Percentiles rank a stretch among this genome's conserved stretches.
phyloP scores from a whole-genome alignment of 2,329 filamentous ascomycete species.

The Capronia epimyces region DNA sequence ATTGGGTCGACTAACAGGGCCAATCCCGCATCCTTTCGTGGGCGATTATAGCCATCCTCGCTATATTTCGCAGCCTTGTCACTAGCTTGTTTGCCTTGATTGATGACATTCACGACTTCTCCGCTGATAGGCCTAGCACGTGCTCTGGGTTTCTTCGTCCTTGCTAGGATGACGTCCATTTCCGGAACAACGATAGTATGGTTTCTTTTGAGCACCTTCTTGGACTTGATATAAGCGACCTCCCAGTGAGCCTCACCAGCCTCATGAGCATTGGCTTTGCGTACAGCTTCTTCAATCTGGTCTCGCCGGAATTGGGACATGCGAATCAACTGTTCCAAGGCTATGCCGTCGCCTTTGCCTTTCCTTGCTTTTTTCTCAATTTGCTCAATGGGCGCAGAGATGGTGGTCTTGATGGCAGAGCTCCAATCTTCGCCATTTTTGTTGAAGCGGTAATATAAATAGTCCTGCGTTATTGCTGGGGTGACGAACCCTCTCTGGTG shows the following conservation, averaged over 20 bases:
- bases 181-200: slow-evolving; percentile 17
- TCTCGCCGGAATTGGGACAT: slow-evolving; percentile 18
- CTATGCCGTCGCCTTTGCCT: slow-evolving; percentile 13
- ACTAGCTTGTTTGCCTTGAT: neutral
- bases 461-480: slow-evolving; percentile 14
- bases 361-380: slow-evolving; percentile 21
- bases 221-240: slow-evolving; percentile 22
- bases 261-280: slow-evolving; percentile 16
- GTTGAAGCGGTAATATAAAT: slow-evolving; percentile 19
- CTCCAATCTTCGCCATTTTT: slow-evolving; percentile 23
- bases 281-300: slow-evolving; percentile 15
- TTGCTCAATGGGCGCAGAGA: slow-evolving; percentile 15
- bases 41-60: slow-evolving; percentile 13
- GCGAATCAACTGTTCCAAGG: slow-evolving; percentile 17
- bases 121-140: slow-evolving; percentile 12
- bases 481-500: slow-evolving; percentile 5
- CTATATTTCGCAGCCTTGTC: slow-evolving; percentile 12
- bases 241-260: slow-evolving; percentile 17
- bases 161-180: slow-evolving; percentile 24
- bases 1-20: slow-evolving; percentile 24
- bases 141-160: slow-evolving; percentile 6
- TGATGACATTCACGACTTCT: slow-evolving; percentile 9
- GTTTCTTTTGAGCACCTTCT: slow-evolving; percentile 10
- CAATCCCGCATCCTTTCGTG: slow-evolving; percentile 21
- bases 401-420: slow-evolving; percentile 8